A percentile compares a stretch with the other conserved stretches of the same genome.
These are phyloP conservation scores for Peronospora farinosa DNA, from an alignment of 352 stramenopile genomes.

Conservation along the genomic window DNA sequence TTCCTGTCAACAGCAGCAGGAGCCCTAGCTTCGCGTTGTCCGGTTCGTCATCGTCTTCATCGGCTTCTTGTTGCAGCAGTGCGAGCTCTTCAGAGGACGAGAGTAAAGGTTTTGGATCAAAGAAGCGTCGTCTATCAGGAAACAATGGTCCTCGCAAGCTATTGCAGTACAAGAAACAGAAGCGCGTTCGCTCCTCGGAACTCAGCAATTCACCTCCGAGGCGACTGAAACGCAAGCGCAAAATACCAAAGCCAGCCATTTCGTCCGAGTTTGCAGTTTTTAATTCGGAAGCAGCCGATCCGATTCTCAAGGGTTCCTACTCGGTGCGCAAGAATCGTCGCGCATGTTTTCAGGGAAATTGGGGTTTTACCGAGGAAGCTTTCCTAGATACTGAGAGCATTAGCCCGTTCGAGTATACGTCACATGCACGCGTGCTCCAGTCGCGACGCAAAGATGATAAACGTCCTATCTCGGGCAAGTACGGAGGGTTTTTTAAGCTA, in stretches of 20 bases:
- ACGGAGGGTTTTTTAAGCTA: constrained; percentile 66
- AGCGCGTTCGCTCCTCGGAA: constrained; percentile 8
- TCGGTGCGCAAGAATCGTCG: constrained; percentile 34
- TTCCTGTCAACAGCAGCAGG: constrained; percentile 20
- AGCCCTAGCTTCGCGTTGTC: constrained; percentile 16
- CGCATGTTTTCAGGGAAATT: constrained; percentile 46
- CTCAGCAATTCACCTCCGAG: constrained; percentile 2
- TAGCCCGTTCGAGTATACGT: constrained; percentile 70
- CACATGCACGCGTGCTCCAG: constrained; percentile 28
- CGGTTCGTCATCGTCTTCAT: constrained; percentile 22
- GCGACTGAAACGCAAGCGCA: constrained; percentile 18
- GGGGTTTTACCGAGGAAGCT: constrained; percentile 59
- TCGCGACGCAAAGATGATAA: constrained; percentile 33
- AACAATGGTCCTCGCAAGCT: constrained; percentile 18
- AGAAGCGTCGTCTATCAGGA: constrained; percentile 15
- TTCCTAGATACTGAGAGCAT: constrained; percentile 32
- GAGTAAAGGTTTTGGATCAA: background rate
- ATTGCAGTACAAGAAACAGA: constrained; percentile 24
- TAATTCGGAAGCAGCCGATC: constrained; percentile 33
- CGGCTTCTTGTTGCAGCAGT: constrained; percentile 21
- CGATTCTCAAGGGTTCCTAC: constrained; percentile 57
- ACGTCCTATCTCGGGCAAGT: constrained; percentile 60
- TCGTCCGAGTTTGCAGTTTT: constrained; percentile 49
- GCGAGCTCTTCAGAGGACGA: constrained; percentile 28
- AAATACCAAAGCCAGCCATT: constrained; percentile 22